phyloP scores from a whole-genome alignment of 169 alveolate genomes.

The Plasmodium sp. region DNA sequence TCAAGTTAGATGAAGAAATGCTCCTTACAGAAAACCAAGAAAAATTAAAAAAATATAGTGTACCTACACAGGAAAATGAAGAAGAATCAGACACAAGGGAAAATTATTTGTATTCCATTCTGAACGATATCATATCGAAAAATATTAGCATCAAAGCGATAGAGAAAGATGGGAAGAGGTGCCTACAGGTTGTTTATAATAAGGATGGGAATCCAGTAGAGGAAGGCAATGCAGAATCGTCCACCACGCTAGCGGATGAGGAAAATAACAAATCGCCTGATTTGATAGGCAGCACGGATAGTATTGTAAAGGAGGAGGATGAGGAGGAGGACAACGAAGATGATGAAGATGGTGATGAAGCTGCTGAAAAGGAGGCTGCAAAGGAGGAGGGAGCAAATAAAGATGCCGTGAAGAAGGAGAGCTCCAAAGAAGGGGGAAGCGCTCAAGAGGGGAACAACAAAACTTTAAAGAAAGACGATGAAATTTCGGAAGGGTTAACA shows the following conservation, averaged over 20 bases:
- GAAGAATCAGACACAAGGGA: conserved; percentile 77
- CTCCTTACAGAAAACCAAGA: conserved; percentile 63
- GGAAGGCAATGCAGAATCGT: conserved; percentile 27
- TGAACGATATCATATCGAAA: conserved; percentile 80
- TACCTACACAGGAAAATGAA: conserved; percentile 79
- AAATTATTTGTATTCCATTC: conserved; percentile 76
- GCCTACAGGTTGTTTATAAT: conserved; percentile 79
- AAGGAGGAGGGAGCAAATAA: background rate
- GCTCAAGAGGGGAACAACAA: conserved; percentile 3
- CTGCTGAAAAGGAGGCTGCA: background rate
- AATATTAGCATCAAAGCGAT: conserved; percentile 77
- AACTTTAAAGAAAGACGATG: conserved; percentile 28
- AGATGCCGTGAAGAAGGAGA: conserved; percentile 65
- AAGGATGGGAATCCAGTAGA: conserved; percentile 75
- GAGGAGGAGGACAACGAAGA: background rate
- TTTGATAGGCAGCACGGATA: background rate
- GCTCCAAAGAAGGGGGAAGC: conserved; percentile 20
- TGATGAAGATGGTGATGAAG: background rate
- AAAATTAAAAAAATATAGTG: conserved; percentile 69
- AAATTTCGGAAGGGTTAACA: background rate
- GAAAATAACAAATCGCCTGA: conserved; percentile 17
- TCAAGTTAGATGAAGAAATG: conserved; percentile 84
- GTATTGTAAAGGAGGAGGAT: background rate
- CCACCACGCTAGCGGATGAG: conserved; percentile 1
- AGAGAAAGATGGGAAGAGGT: conserved; percentile 80